phyloP scores from a whole-genome alignment of 345 rosid genomes.

The Murraya koenigii region DNA sequence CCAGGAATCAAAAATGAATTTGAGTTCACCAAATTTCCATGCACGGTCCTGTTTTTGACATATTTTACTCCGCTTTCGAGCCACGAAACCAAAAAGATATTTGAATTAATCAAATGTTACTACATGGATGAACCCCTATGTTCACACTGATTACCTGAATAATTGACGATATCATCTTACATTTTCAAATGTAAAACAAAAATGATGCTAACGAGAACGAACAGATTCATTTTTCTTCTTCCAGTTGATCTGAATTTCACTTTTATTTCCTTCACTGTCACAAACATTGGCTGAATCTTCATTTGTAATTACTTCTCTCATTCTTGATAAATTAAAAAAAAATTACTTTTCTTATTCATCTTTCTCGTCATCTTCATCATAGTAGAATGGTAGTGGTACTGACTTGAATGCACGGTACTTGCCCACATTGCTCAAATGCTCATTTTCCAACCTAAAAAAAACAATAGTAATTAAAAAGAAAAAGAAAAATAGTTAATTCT shows the following conservation, averaged over 20 bases:
- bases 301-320: neutral
- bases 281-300: neutral
- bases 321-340: too few species aligned
- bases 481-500: neutral
- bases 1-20: neutral
- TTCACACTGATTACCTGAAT: neutral
- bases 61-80: neutral
- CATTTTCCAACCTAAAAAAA: slow-evolving; percentile 58
- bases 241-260: neutral
- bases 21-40: neutral
- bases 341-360: slow-evolving; percentile 16
- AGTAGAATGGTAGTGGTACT: slow-evolving; percentile 74
- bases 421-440: slow-evolving; percentile 71
- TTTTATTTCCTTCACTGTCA: neutral
- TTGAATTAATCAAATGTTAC: neutral
- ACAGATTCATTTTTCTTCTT: neutral
- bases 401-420: slow-evolving; percentile 72
- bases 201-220: neutral
- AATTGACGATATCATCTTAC: neutral
- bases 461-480: neutral
- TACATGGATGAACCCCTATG: neutral
- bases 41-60: neutral
- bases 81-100: neutral
- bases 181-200: neutral
- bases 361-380: slow-evolving; percentile 46